These are phyloP conservation scores for Pestalotiopsis sp. DNA, from an alignment of 2,329 filamentous ascomycete species.

Conservation along the genomic window DNA sequence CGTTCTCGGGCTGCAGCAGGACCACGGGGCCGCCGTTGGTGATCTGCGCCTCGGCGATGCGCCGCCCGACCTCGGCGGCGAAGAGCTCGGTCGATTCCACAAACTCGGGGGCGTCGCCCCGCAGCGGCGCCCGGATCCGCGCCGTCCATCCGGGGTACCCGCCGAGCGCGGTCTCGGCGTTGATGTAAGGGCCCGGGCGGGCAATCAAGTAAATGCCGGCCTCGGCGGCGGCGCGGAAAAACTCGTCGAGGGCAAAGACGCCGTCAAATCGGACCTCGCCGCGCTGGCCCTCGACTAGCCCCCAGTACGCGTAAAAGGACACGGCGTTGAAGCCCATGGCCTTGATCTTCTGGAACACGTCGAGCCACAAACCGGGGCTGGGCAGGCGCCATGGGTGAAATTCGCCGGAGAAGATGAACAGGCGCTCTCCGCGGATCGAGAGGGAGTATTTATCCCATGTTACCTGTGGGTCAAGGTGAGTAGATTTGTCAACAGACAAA, in stretches of 20 bases:
- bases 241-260: slow-evolving; percentile 72
- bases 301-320: slow-evolving; percentile 82
- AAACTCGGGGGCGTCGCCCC: slow-evolving; percentile 65
- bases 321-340: slow-evolving; percentile 79
- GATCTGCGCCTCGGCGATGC: slow-evolving; percentile 77
- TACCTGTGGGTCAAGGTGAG: slow-evolving; percentile 35
- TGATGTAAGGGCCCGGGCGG: slow-evolving; percentile 74
- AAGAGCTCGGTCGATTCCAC: slow-evolving; percentile 67
- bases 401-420: slow-evolving; percentile 69
- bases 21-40: slow-evolving; percentile 83
- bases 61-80: slow-evolving; percentile 60
- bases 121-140: slow-evolving; percentile 63
- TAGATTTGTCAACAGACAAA: too few species aligned
- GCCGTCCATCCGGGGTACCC: slow-evolving; percentile 83
- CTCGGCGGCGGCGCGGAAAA: slow-evolving; percentile 74
- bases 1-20: slow-evolving; percentile 80
- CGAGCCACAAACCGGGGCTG: slow-evolving; percentile 58
- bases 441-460: slow-evolving; percentile 71
- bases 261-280: slow-evolving; percentile 73
- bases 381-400: slow-evolving; percentile 63
- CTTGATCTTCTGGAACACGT: slow-evolving; percentile 83
- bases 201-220: slow-evolving; percentile 78
- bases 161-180: slow-evolving; percentile 66
- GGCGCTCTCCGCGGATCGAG: slow-evolving; percentile 65
- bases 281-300: slow-evolving; percentile 72